A percentile compares a stretch with the other conserved stretches of the same genome.
Evolutionary conservation across 2,329 filamentous ascomycete species (phyloP).

Genomic region (Hansfordia pulvinata): DNA sequence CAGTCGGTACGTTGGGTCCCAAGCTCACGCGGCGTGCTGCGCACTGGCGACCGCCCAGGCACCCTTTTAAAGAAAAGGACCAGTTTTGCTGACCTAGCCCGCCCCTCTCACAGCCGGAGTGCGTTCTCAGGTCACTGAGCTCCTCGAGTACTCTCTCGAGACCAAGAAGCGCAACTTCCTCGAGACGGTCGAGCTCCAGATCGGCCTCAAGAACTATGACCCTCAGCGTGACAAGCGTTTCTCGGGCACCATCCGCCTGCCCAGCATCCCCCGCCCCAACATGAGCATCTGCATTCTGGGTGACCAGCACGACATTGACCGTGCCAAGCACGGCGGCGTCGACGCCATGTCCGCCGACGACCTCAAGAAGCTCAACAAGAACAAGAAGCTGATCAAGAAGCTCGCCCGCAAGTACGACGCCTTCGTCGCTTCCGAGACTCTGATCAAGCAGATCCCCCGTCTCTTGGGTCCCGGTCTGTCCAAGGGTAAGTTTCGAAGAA

Average conservation of each 20-base stretch:
- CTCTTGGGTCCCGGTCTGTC: slow-evolving; percentile 96
- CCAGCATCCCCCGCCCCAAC: slow-evolving; percentile 73
- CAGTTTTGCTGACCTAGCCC: too few relatives aligned
- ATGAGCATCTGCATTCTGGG: slow-evolving; percentile 36
- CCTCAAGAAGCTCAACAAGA: slow-evolving; percentile 99
- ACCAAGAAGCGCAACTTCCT: slow-evolving; percentile 98
- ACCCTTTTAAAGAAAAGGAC: too few relatives aligned
- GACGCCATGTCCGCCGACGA: slow-evolving; percentile 98
- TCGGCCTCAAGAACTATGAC: slow-evolving; percentile 98
- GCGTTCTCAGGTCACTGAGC: slow-evolving; percentile 59
- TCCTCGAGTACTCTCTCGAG: slow-evolving; percentile 89
- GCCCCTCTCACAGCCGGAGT: slow-evolving; percentile 22
- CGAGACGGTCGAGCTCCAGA: slow-evolving; percentile 78
- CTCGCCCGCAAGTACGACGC: slow-evolving; percentile 99
- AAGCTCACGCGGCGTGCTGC: slow-evolving; percentile 1
- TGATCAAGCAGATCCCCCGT: slow-evolving; percentile 99
- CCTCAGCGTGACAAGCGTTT: slow-evolving; percentile 99
- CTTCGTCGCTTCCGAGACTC: slow-evolving; percentile 89
- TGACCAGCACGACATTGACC: slow-evolving; percentile 94
- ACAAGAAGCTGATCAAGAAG: slow-evolving; percentile 99
- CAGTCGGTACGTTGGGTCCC: slow-evolving; percentile 41
- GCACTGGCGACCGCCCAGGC: not conserved
- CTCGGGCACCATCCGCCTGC: slow-evolving; percentile 96
- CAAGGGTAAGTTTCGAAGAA: too few relatives aligned
- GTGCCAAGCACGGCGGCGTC: slow-evolving; percentile 97